phyloP scores from a whole-genome alignment of 2,329 filamentous ascomycete species.

The Trichoderma brevicompactum region DNA sequence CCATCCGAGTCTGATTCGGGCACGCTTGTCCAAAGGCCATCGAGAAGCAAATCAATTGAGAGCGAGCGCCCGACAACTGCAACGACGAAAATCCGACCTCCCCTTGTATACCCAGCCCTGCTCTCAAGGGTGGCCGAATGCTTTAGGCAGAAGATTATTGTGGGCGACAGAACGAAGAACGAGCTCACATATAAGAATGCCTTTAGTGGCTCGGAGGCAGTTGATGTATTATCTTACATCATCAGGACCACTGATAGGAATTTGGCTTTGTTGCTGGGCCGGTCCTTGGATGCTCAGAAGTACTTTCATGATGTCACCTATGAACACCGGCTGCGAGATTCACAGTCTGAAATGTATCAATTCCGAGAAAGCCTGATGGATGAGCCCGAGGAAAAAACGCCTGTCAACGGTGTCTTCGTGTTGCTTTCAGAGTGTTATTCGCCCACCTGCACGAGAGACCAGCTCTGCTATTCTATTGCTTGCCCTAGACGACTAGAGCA shows the following conservation, averaged over 20 bases:
- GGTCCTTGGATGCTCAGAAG: constrained; percentile 94
- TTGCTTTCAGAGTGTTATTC: constrained; percentile 97
- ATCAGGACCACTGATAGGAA: constrained; percentile 97
- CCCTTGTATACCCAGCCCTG: constrained; percentile 90
- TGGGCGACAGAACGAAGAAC: constrained; percentile 92
- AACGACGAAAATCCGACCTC: constrained; percentile 65
- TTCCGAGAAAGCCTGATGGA: constrained; percentile 94
- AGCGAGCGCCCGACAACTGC: constrained; percentile 61
- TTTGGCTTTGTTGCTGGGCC: constrained; percentile 84
- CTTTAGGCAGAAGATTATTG: constrained; percentile 84
- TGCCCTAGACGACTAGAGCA: constrained; percentile 93
- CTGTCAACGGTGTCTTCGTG: constrained; percentile 94
- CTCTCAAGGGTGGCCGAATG: constrained; percentile 92
- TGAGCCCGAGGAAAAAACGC: constrained; percentile 69
- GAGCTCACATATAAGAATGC: constrained; percentile 96
- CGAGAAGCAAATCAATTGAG: constrained; percentile 60
- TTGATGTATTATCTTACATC: constrained; percentile 93
- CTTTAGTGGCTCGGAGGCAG: constrained; percentile 93
- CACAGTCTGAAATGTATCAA: constrained; percentile 93
- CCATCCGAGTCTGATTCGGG: constrained; percentile 61
- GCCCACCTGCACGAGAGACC: constrained; percentile 92
- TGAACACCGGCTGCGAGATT: constrained; percentile 92
- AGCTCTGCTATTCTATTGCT: constrained; percentile 96
- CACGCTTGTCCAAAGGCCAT: constrained; percentile 59
- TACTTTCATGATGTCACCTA: constrained; percentile 99